A percentile compares a stretch with the other conserved stretches of the same genome.
These are phyloP conservation scores for Noccaea caerulescens DNA, from an alignment of 345 rosid genomes.

Conservation along the genomic window DNA sequence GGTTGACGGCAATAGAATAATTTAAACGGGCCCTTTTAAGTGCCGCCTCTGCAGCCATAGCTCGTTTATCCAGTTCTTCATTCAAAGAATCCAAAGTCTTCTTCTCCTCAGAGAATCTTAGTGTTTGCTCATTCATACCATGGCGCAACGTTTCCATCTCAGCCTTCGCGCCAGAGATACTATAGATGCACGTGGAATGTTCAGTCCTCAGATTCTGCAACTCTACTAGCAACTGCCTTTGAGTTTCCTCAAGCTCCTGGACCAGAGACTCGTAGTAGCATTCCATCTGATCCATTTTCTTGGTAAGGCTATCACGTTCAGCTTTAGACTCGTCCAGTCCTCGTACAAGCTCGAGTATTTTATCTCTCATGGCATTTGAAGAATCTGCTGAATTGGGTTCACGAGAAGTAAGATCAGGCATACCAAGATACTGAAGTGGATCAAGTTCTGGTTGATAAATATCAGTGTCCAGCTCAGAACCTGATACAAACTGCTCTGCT, in stretches of 20 bases:
- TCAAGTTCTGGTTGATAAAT: slow-evolving; percentile 73
- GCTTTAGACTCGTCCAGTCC: slow-evolving; percentile 90
- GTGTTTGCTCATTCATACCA: slow-evolving; percentile 62
- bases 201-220: slow-evolving; percentile 89
- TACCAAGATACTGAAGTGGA: slow-evolving; percentile 67
- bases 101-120: slow-evolving; percentile 74
- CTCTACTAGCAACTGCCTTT: slow-evolving; percentile 89
- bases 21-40: slow-evolving; percentile 95
- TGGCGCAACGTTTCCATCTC: slow-evolving; percentile 82
- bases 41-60: slow-evolving; percentile 78
- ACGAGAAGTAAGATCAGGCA: slow-evolving; percentile 63
- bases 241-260: slow-evolving; percentile 98
- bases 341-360: slow-evolving; percentile 79
- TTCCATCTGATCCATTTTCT: slow-evolving; percentile 99
- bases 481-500: slow-evolving; percentile 51
- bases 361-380: slow-evolving; percentile 64
- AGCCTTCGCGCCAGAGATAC: slow-evolving; percentile 70
- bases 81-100: slow-evolving; percentile 57
- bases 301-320: slow-evolving; percentile 79
- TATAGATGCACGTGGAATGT: slow-evolving; percentile 75
- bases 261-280: slow-evolving; percentile 92
- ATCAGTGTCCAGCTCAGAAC: slow-evolving; percentile 61
- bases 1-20: slow-evolving; percentile 91
- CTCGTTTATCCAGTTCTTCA: slow-evolving; percentile 84
- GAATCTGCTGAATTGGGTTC: slow-evolving; percentile 62